These are phyloP conservation scores for Lagenidium sp. DNA, from an alignment of 352 stramenopile species.

Conservation along the genomic window DNA sequence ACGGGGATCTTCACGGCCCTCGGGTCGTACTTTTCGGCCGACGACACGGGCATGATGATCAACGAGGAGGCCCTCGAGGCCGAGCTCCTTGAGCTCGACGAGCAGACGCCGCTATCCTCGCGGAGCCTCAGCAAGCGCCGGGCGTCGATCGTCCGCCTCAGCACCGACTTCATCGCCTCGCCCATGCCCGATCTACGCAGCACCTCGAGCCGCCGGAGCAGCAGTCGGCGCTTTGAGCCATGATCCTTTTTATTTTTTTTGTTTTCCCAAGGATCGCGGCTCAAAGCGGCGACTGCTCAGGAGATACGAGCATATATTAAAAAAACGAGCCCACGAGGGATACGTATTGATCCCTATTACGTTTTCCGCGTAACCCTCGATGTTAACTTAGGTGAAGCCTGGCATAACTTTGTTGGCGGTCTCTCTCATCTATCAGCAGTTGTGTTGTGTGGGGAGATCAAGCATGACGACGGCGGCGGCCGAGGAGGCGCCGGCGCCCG, in stretches of 20 bases:
- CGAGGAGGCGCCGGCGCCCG: background rate
- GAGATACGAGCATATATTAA: no score
- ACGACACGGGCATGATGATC: slow-evolving; percentile 15
- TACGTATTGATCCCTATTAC: no score
- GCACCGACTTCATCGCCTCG: slow-evolving; percentile 24
- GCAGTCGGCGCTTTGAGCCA: slow-evolving; percentile 7
- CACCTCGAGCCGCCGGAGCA: background rate
- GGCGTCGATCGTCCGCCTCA: slow-evolving; percentile 27
- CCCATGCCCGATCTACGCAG: slow-evolving; percentile 15
- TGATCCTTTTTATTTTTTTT: no score
- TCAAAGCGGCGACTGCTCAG: no score
- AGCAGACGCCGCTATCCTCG: slow-evolving; percentile 30
- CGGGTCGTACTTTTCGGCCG: slow-evolving; percentile 41
- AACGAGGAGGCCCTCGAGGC: slow-evolving; percentile 17
- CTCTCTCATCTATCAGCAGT: no score
- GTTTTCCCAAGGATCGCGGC: no score
- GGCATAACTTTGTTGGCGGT: no score
- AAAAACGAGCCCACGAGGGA: no score
- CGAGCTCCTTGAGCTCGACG: slow-evolving; percentile 15
- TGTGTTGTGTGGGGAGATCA: no score
- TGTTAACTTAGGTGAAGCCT: no score
- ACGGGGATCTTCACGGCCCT: slow-evolving; percentile 49
- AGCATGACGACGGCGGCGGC: background rate
- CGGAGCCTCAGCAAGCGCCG: slow-evolving; percentile 17
- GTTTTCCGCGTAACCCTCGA: no score